These are phyloP conservation scores for Chalciporus chontae DNA, from an alignment of 768 basidiomycete species.

Conservation along the genomic window DNA sequence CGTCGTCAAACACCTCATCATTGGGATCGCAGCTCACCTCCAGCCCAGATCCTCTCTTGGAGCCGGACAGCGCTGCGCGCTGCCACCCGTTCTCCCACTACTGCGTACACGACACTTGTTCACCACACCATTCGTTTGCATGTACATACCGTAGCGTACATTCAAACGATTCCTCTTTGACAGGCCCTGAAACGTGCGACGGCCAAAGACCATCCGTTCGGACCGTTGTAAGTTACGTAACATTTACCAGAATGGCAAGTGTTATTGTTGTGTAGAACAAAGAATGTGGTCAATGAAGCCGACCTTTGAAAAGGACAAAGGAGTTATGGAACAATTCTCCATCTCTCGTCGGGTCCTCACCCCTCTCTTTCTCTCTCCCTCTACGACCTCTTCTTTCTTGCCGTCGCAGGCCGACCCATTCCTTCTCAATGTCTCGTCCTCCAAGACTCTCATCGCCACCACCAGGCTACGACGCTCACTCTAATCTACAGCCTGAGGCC, in stretches of 20 bases:
- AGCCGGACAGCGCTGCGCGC: too few relatives aligned
- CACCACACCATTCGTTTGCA: too few relatives aligned
- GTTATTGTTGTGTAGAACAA: conserved; percentile 33
- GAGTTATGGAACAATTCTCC: conserved; percentile 4
- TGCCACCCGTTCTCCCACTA: too few relatives aligned
- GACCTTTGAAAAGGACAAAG: conserved; percentile 23
- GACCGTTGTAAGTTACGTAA: too few relatives aligned
- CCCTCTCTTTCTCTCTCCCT: conserved; percentile 9
- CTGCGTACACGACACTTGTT: too few relatives aligned
- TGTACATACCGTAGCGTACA: too few relatives aligned
- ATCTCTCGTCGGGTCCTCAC: conserved; percentile 12
- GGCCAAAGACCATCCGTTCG: too few relatives aligned
- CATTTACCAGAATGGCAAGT: conserved; percentile 15
- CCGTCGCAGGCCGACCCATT: conserved; percentile 38
- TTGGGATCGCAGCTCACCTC: too few relatives aligned
- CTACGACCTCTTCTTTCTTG: conserved; percentile 12
- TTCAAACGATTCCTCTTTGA: too few relatives aligned
- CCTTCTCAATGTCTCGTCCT: conserved; percentile 27
- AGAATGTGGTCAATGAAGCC: conserved; percentile 14
- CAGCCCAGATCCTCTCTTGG: too few relatives aligned
- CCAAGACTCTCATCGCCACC: conserved; percentile 40
- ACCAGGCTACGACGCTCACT: conserved; percentile 55
- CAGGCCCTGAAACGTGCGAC: too few relatives aligned
- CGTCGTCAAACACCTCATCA: too few relatives aligned
- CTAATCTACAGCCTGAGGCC: conserved; percentile 26